These are phyloP conservation scores for Leucogyrophana mollusca DNA, from an alignment of 768 basidiomycete species.

Conservation along the genomic window DNA sequence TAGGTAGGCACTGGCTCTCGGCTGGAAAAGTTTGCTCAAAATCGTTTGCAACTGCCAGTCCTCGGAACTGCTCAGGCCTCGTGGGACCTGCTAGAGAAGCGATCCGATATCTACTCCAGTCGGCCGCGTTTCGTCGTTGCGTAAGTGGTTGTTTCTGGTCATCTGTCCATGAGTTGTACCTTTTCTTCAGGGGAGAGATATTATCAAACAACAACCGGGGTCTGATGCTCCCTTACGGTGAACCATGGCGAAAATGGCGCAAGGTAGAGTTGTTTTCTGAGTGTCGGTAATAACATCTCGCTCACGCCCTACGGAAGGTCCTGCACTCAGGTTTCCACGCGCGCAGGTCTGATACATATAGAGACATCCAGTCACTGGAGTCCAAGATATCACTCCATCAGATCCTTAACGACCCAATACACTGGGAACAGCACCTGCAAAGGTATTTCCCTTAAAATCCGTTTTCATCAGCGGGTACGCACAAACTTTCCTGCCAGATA, in stretches of 20 bases:
- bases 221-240: slow-evolving; percentile 42
- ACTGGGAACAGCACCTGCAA: slow-evolving; percentile 41
- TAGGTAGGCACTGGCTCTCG: slow-evolving; percentile 26
- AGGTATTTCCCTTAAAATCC: slow-evolving; percentile 21
- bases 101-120: slow-evolving; percentile 46
- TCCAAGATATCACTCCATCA: slow-evolving; percentile 43
- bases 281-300: neutral
- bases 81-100: slow-evolving; percentile 47
- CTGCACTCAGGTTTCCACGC: slow-evolving; percentile 44
- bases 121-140: slow-evolving; percentile 40
- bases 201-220: slow-evolving; percentile 46
- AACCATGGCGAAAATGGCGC: slow-evolving; percentile 47
- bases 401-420: slow-evolving; percentile 35
- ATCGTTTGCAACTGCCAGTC: slow-evolving; percentile 27
- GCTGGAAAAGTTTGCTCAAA: neutral
- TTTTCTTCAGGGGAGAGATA: slow-evolving; percentile 37
- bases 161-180: neutral
- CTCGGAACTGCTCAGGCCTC: slow-evolving; percentile 45
- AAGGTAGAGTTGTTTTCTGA: slow-evolving; percentile 30
- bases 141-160: neutral
- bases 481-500: slow-evolving; percentile 24
- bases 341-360: slow-evolving; percentile 41
- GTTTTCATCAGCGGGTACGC: neutral
- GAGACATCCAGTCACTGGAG: slow-evolving; percentile 46
- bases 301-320: slow-evolving; percentile 25